Base-by-base conservation (phyloP, 257 asterid species). In the Fraxinus americana region DNA sequence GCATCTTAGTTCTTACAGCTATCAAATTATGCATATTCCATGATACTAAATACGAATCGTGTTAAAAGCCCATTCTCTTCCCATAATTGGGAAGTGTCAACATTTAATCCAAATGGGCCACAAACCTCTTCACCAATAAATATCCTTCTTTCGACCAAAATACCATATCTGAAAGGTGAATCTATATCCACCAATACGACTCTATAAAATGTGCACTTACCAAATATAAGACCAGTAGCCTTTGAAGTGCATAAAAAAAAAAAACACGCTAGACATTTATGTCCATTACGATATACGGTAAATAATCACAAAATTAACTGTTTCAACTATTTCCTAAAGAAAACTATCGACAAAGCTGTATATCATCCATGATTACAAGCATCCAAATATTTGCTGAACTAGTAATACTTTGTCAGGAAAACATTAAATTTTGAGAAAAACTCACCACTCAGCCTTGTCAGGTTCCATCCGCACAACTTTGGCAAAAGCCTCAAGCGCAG, bases 391-490 rank as follows among this genome's bases (percentile, higher is more conserved):
- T 25, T 23, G 19, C 35, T 63, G 19, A 54, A 63, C 35, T 23
- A 63, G 69, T 23, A 63, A 27, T 63, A 23, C 5, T 25, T 11
- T 2, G 68, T 27, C 17, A 25, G 34, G 34, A 63, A 63, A 27
- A 61, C 32, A 23, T 61, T 21, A 61, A 61, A 41, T 61, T 61
- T 16, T 21, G 6, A 39, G 16, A 71, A 34, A 34, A 38, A 75
- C 83, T 86, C 77, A 94, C 99, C 99, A 94, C 70, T 94, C 99
- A 72, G 97, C 98, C 82, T 92, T 94, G 73, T 89, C 96, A n/a
- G 97, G 97, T 84, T 94, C 99, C 99, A 92, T 94, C 27, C 74
- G 81, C 82, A 94, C 97, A 50, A 92, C 99, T 87, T 94, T 96
- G 23, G 92, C 85, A 80, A 94, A 94, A 45, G 96, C 98, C 85